Evolutionary conservation across 2,329 filamentous ascomycete genomes (phyloP), one percentile per base, ranked within the genome.

Genomic region (Penicillium sp.): DNA sequence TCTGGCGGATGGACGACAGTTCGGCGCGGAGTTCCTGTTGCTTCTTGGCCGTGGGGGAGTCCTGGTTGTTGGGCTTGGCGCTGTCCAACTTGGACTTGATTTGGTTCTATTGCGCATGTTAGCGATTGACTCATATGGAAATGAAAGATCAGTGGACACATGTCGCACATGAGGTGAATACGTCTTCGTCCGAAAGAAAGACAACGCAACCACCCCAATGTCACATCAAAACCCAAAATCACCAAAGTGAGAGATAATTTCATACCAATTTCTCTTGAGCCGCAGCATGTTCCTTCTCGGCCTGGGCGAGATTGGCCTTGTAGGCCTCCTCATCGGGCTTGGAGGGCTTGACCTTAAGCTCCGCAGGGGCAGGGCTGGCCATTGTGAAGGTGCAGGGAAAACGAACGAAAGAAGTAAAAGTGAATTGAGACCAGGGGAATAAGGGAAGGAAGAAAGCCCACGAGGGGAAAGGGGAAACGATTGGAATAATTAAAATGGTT

Each of bases 81-180:
- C 86, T 79, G 52, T 96, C 91, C 69, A 97, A 84, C 79, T 96
- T 95, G 70, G 86, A 83, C 76, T 91, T 92, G 76, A 94, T 80
- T 60, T 87, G 86, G 69, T 89, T 92, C 92, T 97, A 35, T 52
- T 53, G 69, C 91, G 68, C n/a, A 57, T 56, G 50, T 62, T 54
- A 55, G 56, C 45, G 46, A 50, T 54, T 52, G 60, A 45, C 27
- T 41, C 40, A 28, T 30, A 25, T 36, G 36, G 35, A 40, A 45
- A 41, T 42, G 36, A 38, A 25, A 40, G 42, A 14, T 5, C 5
- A 36, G 42, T 27, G 24, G 40, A 31, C 41, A 33, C 30, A 18
- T 44, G 41, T 27, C 22, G 39, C 39, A 41, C 6, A n/a, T 25
- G n/a, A 27, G 24, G 13, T 2, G 5, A 24, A 25, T 7, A 16